Evolutionary conservation across 768 basidiomycete species (phyloP).

Genomic region (Arthromyces matolae): DNA sequence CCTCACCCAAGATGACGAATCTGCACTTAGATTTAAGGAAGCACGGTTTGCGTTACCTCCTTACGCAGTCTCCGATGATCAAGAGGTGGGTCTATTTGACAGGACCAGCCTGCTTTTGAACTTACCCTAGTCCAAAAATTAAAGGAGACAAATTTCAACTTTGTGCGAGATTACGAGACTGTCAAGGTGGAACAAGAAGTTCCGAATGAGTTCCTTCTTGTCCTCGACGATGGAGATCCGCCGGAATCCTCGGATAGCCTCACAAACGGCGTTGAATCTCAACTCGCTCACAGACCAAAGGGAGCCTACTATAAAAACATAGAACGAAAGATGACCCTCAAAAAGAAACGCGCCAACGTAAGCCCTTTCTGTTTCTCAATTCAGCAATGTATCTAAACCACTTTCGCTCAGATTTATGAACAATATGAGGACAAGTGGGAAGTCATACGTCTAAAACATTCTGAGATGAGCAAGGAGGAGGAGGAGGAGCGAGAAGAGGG

Average conservation of each 20-base stretch:
- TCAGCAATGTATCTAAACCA: conserved; percentile 5
- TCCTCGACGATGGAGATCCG: conserved; percentile 60
- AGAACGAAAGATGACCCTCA: conserved; percentile 82
- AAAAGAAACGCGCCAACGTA: conserved; percentile 81
- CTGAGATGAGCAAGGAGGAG: conserved; percentile 69
- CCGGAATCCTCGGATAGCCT: conserved; percentile 32
- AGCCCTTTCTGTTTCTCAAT: conserved; percentile 22
- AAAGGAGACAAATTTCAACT: conserved; percentile 71
- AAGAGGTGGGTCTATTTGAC: conserved; percentile 34
- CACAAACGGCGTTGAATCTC: conserved; percentile 28
- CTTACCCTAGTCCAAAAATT: no score
- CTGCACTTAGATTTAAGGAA: conserved; percentile 63
- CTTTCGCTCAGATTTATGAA: conserved; percentile 52
- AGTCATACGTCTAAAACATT: conserved; percentile 68
- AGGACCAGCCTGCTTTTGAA: background rate
- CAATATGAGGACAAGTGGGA: conserved; percentile 81
- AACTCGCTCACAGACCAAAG: conserved; percentile 34
- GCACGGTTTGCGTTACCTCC: conserved; percentile 40
- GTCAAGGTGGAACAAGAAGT: conserved; percentile 86
- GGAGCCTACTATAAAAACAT: conserved; percentile 91
- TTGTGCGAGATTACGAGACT: conserved; percentile 82
- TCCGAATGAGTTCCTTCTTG: conserved; percentile 77
- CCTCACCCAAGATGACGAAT: conserved; percentile 71
- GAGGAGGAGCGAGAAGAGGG: conserved; percentile 75
- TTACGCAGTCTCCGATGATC: conserved; percentile 48